phyloP scores from a whole-genome alignment of 2,329 filamentous ascomycete genomes.

The Fusarium armeniacum region DNA sequence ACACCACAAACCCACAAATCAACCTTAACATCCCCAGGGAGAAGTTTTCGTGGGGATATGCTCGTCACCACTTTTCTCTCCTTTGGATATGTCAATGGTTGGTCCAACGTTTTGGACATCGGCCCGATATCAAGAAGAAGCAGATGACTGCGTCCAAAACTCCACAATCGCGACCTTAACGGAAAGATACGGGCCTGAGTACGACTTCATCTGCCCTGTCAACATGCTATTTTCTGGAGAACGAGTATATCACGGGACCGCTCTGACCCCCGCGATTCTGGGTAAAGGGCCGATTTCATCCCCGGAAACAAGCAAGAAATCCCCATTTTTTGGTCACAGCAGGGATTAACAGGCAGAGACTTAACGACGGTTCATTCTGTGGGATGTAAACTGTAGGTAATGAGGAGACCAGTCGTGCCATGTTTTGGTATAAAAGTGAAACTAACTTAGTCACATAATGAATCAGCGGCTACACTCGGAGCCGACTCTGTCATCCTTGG shows the following conservation, averaged over 20 bases:
- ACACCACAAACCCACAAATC: constrained; percentile 28
- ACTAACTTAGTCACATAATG: constrained; percentile 4
- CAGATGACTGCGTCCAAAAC: constrained; percentile 24
- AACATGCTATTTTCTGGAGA: constrained; percentile 21
- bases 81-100: not conserved
- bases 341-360: constrained; percentile 26
- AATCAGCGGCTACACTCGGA: constrained; percentile 13
- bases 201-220: not conserved
- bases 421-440: not conserved
- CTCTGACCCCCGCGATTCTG: constrained; percentile 37
- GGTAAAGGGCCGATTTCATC: constrained; percentile 36
- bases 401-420: not conserved
- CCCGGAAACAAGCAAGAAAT: constrained; percentile 13
- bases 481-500: not conserved
- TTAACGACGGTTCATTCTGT: not conserved
- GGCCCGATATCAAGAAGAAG: constrained; percentile 11
- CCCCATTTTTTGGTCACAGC: not conserved
- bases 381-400: not conserved
- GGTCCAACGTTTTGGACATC: constrained; percentile 7
- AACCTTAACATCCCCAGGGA: constrained; percentile 28
- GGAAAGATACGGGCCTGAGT: constrained; percentile 25
- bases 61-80: constrained; percentile 5
- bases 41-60: constrained; percentile 11
- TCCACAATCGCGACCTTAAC: constrained; percentile 13
- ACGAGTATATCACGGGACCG: constrained; percentile 33